Percentiles rank a stretch among this genome's conserved stretches.
These are phyloP conservation scores for Nyssa sinensis DNA, from an alignment of 148 eudicot genomes.

Conservation along the genomic window DNA sequence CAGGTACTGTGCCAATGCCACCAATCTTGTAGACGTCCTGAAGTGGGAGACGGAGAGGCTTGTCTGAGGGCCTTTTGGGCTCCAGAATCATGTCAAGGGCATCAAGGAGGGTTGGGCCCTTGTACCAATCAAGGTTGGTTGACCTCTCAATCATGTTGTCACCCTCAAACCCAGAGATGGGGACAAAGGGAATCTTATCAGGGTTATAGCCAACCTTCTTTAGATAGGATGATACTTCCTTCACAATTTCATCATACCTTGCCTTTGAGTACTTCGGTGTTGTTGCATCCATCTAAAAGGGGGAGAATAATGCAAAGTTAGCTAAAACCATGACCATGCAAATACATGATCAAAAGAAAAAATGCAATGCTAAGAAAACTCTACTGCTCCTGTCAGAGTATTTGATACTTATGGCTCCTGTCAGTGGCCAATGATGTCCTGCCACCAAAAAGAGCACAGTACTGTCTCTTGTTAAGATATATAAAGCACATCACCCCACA, in stretches of 20 bases:
- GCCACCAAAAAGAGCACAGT: neutral
- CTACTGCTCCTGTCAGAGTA: neutral
- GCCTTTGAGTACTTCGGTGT: slow-evolving; percentile 37
- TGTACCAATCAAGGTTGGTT: slow-evolving; percentile 37
- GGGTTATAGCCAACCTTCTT: slow-evolving; percentile 39
- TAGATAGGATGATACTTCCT: slow-evolving; percentile 36
- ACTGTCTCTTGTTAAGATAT: neutral
- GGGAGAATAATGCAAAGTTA: neutral
- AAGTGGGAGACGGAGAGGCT: slow-evolving; percentile 36
- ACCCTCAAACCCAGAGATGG: slow-evolving; percentile 35
- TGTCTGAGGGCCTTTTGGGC: slow-evolving; percentile 35
- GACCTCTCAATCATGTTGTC: slow-evolving; percentile 40
- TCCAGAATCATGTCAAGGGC: slow-evolving; percentile 28
- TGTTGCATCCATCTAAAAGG: slow-evolving; percentile 34
- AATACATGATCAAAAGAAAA: neutral
- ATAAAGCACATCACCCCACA: neutral
- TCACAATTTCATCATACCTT: slow-evolving; percentile 35
- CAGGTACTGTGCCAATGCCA: slow-evolving; percentile 38
- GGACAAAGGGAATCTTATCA: slow-evolving; percentile 32
- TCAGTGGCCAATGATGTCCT: neutral
- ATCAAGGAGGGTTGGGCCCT: slow-evolving; percentile 35
- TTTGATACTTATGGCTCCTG: neutral
- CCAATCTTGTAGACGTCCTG: slow-evolving; percentile 39
- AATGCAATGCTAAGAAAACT: neutral
- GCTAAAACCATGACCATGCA: neutral